Base-by-base conservation (phyloP, 257 asterid genomes). In the Jasminum sambac region DNA sequence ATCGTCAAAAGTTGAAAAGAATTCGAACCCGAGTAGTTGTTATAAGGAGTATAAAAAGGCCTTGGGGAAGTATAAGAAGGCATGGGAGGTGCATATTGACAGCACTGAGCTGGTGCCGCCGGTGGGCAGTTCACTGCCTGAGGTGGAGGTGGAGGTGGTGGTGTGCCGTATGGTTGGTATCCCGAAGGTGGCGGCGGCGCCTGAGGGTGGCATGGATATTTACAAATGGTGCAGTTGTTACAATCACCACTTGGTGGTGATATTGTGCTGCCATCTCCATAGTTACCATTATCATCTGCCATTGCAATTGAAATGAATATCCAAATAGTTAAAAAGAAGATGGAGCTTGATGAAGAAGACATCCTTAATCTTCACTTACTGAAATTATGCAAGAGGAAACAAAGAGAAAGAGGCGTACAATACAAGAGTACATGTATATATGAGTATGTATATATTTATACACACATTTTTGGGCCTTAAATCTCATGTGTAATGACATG, bases 211-310 rank as follows among this genome's bases (percentile, higher is more conserved):
- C 69, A 64, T 30, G 74, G 75, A 74, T 72, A 78, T 67, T 75
- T 81, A 39, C 83, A 81, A 21, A 77, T 78, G 65, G 83, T 68
- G 76, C 85, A 81, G 78, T 77, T 77, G 42, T 65, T 60, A 19
- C 85, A 81, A 1, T 30, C 36, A 7, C 73, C 43, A 42, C 11
- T 21, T 0, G 85, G 70, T 0, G 72, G 50, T 21, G 59, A 26
- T 5, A 52, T n/a, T 36, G 41, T 55, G 58, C 75, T 58, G 34
- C 78, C 83, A 52, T 72, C 82, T 2, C 79, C 79, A 40, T 37
- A 61, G 36, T 62, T 68, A 17, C 11, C 55, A 10, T n/a, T n/a
- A n/a, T 66, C 69, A 55, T 81, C 70, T 62, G 86, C 64, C n/a
- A 24, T 66, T 19, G 75, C 75, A 24, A 66, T 40, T 37, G 64